phyloP scores from a whole-genome alignment of 2,329 filamentous ascomycete genomes.

The Nectriaceae sp. region DNA sequence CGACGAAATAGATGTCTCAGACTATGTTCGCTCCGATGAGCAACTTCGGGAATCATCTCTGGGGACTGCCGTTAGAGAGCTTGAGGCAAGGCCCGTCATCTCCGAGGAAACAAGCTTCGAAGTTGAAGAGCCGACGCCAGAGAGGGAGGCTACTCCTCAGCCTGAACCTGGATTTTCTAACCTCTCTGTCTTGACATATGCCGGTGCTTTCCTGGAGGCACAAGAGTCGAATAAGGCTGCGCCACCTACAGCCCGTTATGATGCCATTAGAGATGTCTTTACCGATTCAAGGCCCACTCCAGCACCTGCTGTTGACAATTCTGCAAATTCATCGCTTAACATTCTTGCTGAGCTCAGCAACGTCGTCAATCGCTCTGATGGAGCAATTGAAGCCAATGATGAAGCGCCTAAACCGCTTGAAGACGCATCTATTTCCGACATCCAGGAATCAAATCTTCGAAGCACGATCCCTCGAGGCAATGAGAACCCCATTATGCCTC shows the following conservation, averaged over 20 bases:
- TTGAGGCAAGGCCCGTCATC: conserved; percentile 31
- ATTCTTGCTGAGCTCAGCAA: conserved; percentile 38
- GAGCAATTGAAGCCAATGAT: conserved; percentile 16
- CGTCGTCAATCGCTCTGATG: conserved; percentile 29
- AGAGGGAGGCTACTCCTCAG: conserved; percentile 24
- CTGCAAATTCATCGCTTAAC: conserved; percentile 30
- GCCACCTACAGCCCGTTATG: conserved; percentile 33
- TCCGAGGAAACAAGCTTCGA: conserved; percentile 28
- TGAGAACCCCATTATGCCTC: conserved; percentile 23
- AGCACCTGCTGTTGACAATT: conserved; percentile 25
- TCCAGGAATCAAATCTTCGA: conserved; percentile 23
- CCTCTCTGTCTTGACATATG: conserved; percentile 34
- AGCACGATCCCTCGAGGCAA: conserved; percentile 22
- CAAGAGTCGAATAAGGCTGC: conserved; percentile 28
- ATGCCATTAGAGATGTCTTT: conserved; percentile 46
- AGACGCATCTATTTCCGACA: conserved; percentile 1
- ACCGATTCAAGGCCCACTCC: conserved; percentile 36
- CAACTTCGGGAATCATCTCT: conserved; percentile 37
- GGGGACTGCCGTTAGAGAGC: conserved; percentile 37
- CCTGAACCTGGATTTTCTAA: conserved; percentile 29
- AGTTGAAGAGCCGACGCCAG: conserved; percentile 26
- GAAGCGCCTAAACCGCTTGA: conserved; percentile 3
- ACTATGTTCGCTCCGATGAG: conserved; percentile 35
- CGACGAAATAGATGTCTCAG: conserved; percentile 36
- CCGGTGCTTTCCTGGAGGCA: conserved; percentile 33